Conservation (phyloP, 495 filamentous ascomycete species). For the Staphylotrichum tortipilum region DNA sequence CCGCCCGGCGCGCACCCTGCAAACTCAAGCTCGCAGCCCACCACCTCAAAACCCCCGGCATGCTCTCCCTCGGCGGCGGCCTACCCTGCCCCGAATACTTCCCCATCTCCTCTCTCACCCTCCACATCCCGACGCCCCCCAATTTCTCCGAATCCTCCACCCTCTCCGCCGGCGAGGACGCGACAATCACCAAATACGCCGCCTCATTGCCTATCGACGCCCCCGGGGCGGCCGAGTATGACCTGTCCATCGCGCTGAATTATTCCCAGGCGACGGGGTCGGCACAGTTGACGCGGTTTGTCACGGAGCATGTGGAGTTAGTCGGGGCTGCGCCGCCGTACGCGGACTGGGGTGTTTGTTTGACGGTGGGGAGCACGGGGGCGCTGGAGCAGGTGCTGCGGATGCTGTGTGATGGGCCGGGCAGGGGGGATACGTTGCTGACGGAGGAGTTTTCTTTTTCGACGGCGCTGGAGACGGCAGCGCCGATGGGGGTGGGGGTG, state of each 20-base stretch:
- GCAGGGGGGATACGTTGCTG: slow-evolving; percentile 59
- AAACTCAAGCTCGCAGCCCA: slow-evolving; percentile 69
- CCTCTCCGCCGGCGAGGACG: slow-evolving; percentile 65
- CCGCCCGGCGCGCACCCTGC: slow-evolving; percentile 47
- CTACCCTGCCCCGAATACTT: slow-evolving; percentile 85
- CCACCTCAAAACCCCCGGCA: slow-evolving; percentile 59
- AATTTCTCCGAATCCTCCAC: slow-evolving; percentile 61
- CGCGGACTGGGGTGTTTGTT: slow-evolving; percentile 68
- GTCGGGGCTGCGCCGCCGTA: slow-evolving; percentile 60
- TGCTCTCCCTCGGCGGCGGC: slow-evolving; percentile 86
- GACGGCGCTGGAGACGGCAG: slow-evolving; percentile 70
- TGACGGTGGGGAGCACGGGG: slow-evolving; percentile 71
- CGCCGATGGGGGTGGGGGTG: slow-evolving; percentile 65
- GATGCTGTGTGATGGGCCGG: slow-evolving; percentile 58
- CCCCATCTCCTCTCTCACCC: slow-evolving; percentile 44
- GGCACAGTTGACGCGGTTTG: slow-evolving; percentile 76
- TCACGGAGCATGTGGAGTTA: slow-evolving; percentile 89
- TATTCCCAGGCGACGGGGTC: slow-evolving; percentile 82
- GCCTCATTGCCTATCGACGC: slow-evolving; percentile 19
- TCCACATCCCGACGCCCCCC: slow-evolving; percentile 36
- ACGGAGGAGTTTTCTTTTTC: slow-evolving; percentile 84
- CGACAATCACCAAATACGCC: too few species aligned
- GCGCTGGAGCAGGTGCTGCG: slow-evolving; percentile 69
- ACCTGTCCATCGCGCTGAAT: slow-evolving; percentile 78
- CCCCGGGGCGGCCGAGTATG: slow-evolving; percentile 35